Conservation (phyloP, 768 basidiomycete species). For the Termitomyces sp. region DNA sequence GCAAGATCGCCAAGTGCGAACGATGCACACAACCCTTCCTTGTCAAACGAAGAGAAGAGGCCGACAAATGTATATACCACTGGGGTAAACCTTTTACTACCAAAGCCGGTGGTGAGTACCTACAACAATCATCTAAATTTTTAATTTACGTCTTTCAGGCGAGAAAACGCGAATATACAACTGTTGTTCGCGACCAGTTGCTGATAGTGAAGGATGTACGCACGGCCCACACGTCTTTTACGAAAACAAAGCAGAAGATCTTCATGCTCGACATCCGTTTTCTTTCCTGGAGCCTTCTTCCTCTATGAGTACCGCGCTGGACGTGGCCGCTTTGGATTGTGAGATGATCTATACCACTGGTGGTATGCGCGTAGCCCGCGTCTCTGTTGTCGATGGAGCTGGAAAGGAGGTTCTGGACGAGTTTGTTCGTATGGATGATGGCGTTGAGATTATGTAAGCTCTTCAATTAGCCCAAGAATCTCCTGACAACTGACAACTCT, state of each 20-base stretch:
- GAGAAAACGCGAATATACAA: slow-evolving; percentile 66
- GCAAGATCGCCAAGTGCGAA: slow-evolving; percentile 69
- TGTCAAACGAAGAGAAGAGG: slow-evolving; percentile 57
- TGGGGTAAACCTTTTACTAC: slow-evolving; percentile 72
- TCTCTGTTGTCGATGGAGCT: slow-evolving; percentile 81
- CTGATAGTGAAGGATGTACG: slow-evolving; percentile 65
- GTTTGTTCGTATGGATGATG: slow-evolving; percentile 75
- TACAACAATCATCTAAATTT: background rate
- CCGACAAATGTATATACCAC: slow-evolving; percentile 72
- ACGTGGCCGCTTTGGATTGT: slow-evolving; percentile 90
- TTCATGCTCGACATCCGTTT: slow-evolving; percentile 78
- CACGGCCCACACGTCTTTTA: slow-evolving; percentile 90
- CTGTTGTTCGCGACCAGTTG: slow-evolving; percentile 71
- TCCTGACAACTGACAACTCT: background rate
- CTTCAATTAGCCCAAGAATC: slow-evolving; percentile 31
- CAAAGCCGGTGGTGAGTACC: slow-evolving; percentile 58
- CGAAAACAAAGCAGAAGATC: slow-evolving; percentile 58
- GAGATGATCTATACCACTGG: slow-evolving; percentile 97
- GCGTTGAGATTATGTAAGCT: slow-evolving; percentile 75
- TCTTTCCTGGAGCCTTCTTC: slow-evolving; percentile 37
- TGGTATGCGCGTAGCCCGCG: slow-evolving; percentile 86
- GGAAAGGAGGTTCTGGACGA: slow-evolving; percentile 81
- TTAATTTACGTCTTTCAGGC: slow-evolving; percentile 36
- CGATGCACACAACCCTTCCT: slow-evolving; percentile 70
- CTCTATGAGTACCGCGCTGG: slow-evolving; percentile 36